Percentiles rank a stretch among this genome's conserved stretches.
These are phyloP conservation scores for Wallacemonas sp. DNA, from an alignment of 208 protist genomes.

Conservation along the genomic window DNA sequence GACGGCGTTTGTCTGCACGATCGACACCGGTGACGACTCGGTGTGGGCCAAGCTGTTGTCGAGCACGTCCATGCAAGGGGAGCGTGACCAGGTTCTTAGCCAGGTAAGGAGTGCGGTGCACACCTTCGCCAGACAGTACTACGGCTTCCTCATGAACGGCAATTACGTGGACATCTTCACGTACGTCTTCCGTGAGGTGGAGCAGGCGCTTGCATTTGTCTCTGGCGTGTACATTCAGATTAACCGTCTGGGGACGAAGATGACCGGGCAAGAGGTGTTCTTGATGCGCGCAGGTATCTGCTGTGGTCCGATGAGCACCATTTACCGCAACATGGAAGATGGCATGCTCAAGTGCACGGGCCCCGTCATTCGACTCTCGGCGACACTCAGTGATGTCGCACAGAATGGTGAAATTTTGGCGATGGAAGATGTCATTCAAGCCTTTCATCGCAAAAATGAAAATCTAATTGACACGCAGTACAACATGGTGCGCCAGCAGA, in stretches of 20 bases:
- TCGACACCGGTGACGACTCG: slow-evolving; percentile 69
- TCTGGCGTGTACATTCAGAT: slow-evolving; percentile 73
- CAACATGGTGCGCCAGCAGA: slow-evolving; percentile 70
- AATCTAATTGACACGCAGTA: slow-evolving; percentile 76
- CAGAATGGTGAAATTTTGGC: slow-evolving; percentile 74
- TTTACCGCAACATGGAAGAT: slow-evolving; percentile 57
- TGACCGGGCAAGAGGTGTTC: slow-evolving; percentile 40
- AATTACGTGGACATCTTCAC: slow-evolving; percentile 78
- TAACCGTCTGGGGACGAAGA: slow-evolving; percentile 69
- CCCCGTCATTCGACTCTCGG: slow-evolving; percentile 64
- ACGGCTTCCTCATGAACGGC: slow-evolving; percentile 83
- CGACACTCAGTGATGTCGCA: slow-evolving; percentile 67
- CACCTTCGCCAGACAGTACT: slow-evolving; percentile 52
- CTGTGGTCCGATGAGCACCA: slow-evolving; percentile 55
- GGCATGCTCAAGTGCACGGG: slow-evolving; percentile 70
- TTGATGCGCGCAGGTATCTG: slow-evolving; percentile 71
- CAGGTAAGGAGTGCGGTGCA: slow-evolving; percentile 28
- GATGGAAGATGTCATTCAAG: slow-evolving; percentile 67
- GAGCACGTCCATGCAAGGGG: slow-evolving; percentile 8
- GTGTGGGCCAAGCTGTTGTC: slow-evolving; percentile 42
- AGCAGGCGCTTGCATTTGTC: slow-evolving; percentile 75
- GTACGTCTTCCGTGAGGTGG: slow-evolving; percentile 80
- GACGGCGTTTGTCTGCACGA: slow-evolving; percentile 68
- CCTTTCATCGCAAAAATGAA: slow-evolving; percentile 64
- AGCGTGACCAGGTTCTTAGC: slow-evolving; percentile 12